Base-by-base conservation (phyloP, 805 yeast genomes). In the Schwanniomyces vanrijiae region DNA sequence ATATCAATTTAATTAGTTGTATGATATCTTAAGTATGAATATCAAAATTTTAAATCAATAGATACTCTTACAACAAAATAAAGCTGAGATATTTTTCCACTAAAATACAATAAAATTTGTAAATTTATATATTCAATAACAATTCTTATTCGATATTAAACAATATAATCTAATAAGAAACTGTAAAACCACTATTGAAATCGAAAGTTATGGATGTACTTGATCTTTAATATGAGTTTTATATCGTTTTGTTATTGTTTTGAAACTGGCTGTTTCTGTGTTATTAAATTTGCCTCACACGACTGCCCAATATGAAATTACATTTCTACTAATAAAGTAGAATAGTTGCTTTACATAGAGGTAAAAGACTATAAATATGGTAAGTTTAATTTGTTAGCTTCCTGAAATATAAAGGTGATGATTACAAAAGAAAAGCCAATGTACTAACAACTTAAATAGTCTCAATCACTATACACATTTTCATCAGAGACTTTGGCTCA, bases 401-500 rank as follows among this genome's bases (percentile, higher is more conserved):
- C n/a, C n/a, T n/a, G n/a, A n/a, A n/a, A n/a, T n/a, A n/a, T n/a
- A n/a, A n/a, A n/a, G n/a, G n/a, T n/a, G n/a, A n/a, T n/a, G 5
- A 5, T 22, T 22, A 22, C 8, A 22, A 22, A 22, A 8, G 14
- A 16, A 14, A 9, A 14, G 10, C 19, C 1, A n/a, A 20, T 21
- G 5, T n/a, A 21, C 3, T 37, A 37, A 22, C n/a, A 24, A 38
- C 20, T 4, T 28, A 4, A 14, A n/a, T 13, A 48, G 51, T 35
- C 50, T 45, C 52, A 65, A 6, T 73, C 83, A 0, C 67, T 89
- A 48, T 87, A 88, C 62, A 65, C 83, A 0, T 77, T 88, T 52
- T 70, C 86, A 9, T 74, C 81, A 5, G 86, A 80, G 38, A 85
- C 95, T 0, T 70, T 77, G 41, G 64, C 78, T 8, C 73, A 64